Conservation (phyloP, 257 asterid genomes). For the Nicotiana paniculata region DNA sequence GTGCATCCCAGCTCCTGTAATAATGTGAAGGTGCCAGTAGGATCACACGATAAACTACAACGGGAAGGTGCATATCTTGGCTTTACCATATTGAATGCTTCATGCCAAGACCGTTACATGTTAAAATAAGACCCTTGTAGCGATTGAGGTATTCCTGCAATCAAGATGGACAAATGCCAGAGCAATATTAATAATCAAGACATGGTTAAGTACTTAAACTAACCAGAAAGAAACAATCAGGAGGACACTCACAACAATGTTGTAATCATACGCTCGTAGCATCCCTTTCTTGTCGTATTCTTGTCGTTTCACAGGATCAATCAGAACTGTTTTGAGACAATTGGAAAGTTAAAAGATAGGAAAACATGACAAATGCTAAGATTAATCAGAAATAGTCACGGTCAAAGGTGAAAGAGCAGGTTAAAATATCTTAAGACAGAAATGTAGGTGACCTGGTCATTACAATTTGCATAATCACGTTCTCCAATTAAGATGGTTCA, state of each 20-base stretch:
- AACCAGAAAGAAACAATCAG: background rate
- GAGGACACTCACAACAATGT: slow-evolving; percentile 42
- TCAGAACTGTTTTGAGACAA: slow-evolving; percentile 55
- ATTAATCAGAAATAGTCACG: background rate
- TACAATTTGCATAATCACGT: background rate
- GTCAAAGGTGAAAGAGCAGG: background rate
- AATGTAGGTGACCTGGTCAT: background rate
- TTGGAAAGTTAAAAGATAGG: background rate
- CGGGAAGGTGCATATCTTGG: background rate
- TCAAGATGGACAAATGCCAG: background rate
- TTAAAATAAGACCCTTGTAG: slow-evolving; percentile 86
- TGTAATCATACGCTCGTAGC: slow-evolving; percentile 52
- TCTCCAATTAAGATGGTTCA: background rate
- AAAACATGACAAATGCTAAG: background rate
- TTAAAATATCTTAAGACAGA: background rate
- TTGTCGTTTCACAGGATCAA: slow-evolving; percentile 75
- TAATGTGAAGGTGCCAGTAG: slow-evolving; percentile 18
- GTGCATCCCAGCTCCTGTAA: slow-evolving; percentile 17
- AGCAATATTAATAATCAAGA: background rate
- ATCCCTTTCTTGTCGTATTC: slow-evolving; percentile 86
- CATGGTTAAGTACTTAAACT: background rate
- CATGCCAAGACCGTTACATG: slow-evolving; percentile 95
- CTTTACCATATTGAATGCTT: slow-evolving; percentile 67
- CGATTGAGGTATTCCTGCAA: slow-evolving; percentile 87
- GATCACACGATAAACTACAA: slow-evolving; percentile 13